phyloP scores from a whole-genome alignment of 2,329 filamentous ascomycete species.

The Colletotrichum lupini region DNA sequence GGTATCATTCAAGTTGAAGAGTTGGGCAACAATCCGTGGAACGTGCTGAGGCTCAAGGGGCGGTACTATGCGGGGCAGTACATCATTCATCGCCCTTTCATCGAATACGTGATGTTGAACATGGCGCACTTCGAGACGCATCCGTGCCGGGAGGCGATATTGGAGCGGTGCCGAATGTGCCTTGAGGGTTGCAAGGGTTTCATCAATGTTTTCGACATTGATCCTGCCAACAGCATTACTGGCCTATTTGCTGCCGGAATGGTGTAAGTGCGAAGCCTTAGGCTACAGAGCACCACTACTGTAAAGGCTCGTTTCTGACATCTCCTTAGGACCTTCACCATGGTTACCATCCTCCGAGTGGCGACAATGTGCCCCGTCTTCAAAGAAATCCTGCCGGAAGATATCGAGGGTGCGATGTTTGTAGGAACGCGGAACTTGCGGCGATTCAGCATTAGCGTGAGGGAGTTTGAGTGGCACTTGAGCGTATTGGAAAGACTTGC shows the following conservation, averaged over 20 bases:
- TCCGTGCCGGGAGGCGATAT: conserved; percentile 38
- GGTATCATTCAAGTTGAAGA: conserved; percentile 30
- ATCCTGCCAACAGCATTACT: conserved; percentile 41
- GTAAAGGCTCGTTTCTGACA: neutral
- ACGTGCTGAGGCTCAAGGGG: conserved; percentile 42
- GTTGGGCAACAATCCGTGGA: conserved; percentile 45
- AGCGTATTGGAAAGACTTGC: conserved; percentile 37
- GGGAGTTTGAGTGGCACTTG: conserved; percentile 40
- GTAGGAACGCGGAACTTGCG: conserved; percentile 38
- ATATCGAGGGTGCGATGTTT: conserved; percentile 37
- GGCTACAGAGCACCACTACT: neutral
- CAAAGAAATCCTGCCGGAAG: conserved; percentile 31
- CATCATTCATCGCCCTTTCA: conserved; percentile 45
- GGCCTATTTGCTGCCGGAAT: conserved; percentile 44
- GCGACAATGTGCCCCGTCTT: conserved; percentile 36
- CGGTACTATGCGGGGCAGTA: conserved; percentile 45
- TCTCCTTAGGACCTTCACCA: conserved; percentile 40
- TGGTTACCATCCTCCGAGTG: conserved; percentile 40
- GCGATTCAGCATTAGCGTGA: conserved; percentile 38
- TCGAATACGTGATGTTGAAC: conserved; percentile 44
- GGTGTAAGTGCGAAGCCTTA: conserved; percentile 39
- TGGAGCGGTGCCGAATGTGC: conserved; percentile 40
- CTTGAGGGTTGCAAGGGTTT: conserved; percentile 41
- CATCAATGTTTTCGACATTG: conserved; percentile 42
- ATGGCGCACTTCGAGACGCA: conserved; percentile 39